Base-by-base conservation (phyloP, 768 basidiomycete genomes). In the Cystofilobasidium capitatum region DNA sequence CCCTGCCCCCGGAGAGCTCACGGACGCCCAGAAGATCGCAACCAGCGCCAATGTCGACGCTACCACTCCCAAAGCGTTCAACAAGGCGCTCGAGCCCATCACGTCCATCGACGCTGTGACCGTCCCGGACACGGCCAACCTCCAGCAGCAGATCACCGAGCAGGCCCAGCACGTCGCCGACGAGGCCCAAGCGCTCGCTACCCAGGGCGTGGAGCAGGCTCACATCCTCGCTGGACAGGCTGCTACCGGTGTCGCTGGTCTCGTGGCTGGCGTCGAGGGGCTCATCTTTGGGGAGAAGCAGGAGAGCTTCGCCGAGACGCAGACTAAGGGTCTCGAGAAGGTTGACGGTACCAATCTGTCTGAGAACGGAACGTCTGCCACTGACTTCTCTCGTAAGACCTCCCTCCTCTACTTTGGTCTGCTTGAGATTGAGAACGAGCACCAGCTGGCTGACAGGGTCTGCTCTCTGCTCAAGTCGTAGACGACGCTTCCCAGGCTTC, bases 191-290 rank as follows among this genome's bases (percentile, higher is more conserved):
- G 12, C 29, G 29, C 51, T 31, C 29, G 51, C 51, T 31, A 31
- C 2, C 29, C 51, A 55, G 29, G 51, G 51, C 12, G 29, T 55
- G 14, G 51, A 55, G 29, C 29, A 55, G 51, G 51, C 49, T 17
- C 45, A 49, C 20, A 16, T 22, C 9, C 22, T 49, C 22, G 45
- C 45, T 9, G 13, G 22, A 6, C 45, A 49, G 45, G 51, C 51
- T 17, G 17, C 51, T 14, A 16, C 31, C 51, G 51, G 51, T 17
- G 51, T 55, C 29, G 51, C 51, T 5, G 20, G 29, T 8, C 29
- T 55, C 51, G 51, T 55, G 16, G 51, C 51, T 17, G 51, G 51
- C 51, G 51, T 55, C 51, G 29, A 55, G 51, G 51, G 51, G 16
- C 51, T 55, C 51, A n/a, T 55, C 51, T 55, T 55, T 55, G 51